phyloP scores from a whole-genome alignment of 176 grass and related monocot genomes.

The Rhipidocladum racemiflorum region DNA sequence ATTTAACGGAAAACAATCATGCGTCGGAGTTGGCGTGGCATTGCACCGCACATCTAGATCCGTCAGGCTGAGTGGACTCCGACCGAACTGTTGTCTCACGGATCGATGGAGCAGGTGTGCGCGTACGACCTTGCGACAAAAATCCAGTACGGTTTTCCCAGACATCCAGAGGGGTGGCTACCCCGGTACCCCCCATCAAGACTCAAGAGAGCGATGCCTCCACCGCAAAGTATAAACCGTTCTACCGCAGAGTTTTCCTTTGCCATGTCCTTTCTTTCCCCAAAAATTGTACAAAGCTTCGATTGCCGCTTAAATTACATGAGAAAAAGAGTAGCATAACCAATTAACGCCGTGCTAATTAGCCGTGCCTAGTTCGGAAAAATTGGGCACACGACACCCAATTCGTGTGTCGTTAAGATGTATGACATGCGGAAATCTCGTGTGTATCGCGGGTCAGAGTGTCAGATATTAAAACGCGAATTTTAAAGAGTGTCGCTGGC shows the following conservation, averaged over 20 bases:
- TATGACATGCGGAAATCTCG: too few relatives aligned
- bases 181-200: too few relatives aligned
- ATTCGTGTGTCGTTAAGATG: too few relatives aligned
- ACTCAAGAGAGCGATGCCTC: too few relatives aligned
- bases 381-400: too few relatives aligned
- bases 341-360: not conserved
- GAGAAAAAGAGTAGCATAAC: not conserved
- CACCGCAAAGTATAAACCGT: not conserved
- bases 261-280: not conserved
- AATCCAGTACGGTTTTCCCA: not conserved
- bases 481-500: too few relatives aligned
- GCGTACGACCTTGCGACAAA: not conserved
- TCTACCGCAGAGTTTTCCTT: not conserved
- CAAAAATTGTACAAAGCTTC: not conserved
- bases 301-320: not conserved
- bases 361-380: not conserved
- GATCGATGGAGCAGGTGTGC: not conserved
- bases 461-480: too few relatives aligned
- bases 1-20: too few relatives aligned
- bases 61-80: conserved; percentile 2
- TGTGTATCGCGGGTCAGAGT: too few relatives aligned
- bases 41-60: too few relatives aligned
- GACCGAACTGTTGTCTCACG: conserved; percentile 16
- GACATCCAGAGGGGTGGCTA: conserved; percentile 7
- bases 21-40: too few relatives aligned